Conservation (phyloP, 257 asterid genomes). For the Rehmannia glutinosa region DNA sequence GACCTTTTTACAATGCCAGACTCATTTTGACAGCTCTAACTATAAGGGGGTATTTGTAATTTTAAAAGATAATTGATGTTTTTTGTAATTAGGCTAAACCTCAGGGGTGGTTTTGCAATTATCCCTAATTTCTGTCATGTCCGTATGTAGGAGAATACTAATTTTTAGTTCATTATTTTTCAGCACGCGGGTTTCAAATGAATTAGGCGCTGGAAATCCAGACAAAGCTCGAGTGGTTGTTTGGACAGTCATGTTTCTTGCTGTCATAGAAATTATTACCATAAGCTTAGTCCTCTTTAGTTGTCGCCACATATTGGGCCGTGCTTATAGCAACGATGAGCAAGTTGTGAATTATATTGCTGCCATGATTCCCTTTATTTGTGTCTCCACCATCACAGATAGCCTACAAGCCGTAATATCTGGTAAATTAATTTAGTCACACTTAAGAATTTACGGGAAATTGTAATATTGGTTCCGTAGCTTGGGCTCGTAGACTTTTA, state of each 20-base stretch:
- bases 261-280: constrained; percentile 20
- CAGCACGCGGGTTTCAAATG: constrained; percentile 64
- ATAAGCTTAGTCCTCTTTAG: constrained; percentile 23
- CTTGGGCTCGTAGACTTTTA: no score
- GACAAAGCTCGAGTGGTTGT: constrained; percentile 38
- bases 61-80: no score
- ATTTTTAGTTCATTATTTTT: background rate
- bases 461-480: no score
- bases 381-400: background rate
- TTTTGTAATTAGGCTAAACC: no score
- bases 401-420: background rate
- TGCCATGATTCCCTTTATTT: constrained; percentile 35
- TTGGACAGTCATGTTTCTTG: constrained; percentile 32
- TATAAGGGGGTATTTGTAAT: no score
- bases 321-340: constrained; percentile 38
- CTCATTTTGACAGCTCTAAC: no score
- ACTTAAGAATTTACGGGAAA: no score
- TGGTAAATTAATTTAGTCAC: no score
- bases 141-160: background rate
- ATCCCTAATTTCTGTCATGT: background rate
- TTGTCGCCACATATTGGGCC: constrained; percentile 41
- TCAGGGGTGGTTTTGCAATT: no score
- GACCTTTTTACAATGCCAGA: no score
- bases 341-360: constrained; percentile 45
- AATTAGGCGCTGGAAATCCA: constrained; percentile 58